Conservation (phyloP, 306 rosid species). For the Ochetophila trinervis region DNA sequence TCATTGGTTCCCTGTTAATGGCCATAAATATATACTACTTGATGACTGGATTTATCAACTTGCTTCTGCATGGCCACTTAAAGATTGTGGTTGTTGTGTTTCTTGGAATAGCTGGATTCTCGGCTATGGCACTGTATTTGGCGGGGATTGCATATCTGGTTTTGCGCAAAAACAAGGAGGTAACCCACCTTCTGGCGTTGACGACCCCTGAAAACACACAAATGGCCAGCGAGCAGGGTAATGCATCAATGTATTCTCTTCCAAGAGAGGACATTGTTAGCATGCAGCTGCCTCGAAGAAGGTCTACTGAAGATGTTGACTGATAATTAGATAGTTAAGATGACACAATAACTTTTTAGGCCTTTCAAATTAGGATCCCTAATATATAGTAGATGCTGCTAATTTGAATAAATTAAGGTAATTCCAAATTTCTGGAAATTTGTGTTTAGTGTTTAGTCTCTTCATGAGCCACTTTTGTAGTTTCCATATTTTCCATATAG, state of each 20-base stretch:
- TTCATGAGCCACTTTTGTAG: too few relatives aligned
- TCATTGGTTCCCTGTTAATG: constrained; percentile 65
- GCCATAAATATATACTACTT: constrained; percentile 76
- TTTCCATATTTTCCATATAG: too few relatives aligned
- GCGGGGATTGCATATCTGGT: constrained; percentile 74
- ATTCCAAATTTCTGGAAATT: too few relatives aligned
- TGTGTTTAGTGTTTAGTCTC: too few relatives aligned
- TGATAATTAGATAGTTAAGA: constrained; percentile 22
- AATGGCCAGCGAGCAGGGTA: constrained; percentile 41
- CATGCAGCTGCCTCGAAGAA: constrained; percentile 92
- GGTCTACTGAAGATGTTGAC: constrained; percentile 43
- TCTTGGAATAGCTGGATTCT: constrained; percentile 77
- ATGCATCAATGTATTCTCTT: constrained; percentile 36
- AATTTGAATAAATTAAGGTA: too few relatives aligned
- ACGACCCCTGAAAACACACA: constrained; percentile 59
- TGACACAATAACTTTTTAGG: too few relatives aligned
- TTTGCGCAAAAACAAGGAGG: constrained; percentile 58
- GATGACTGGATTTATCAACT: constrained; percentile 54
- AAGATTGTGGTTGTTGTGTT: constrained; percentile 47
- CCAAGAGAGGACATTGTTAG: constrained; percentile 77
- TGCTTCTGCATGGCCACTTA: constrained; percentile 62
- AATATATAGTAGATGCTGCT: too few relatives aligned
- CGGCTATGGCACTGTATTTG: constrained; percentile 71
- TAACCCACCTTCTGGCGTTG: constrained; percentile 57
- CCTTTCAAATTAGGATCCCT: too few relatives aligned